Conservation (phyloP, 2,329 filamentous ascomycete genomes). For the Neocucurbitaria cava region DNA sequence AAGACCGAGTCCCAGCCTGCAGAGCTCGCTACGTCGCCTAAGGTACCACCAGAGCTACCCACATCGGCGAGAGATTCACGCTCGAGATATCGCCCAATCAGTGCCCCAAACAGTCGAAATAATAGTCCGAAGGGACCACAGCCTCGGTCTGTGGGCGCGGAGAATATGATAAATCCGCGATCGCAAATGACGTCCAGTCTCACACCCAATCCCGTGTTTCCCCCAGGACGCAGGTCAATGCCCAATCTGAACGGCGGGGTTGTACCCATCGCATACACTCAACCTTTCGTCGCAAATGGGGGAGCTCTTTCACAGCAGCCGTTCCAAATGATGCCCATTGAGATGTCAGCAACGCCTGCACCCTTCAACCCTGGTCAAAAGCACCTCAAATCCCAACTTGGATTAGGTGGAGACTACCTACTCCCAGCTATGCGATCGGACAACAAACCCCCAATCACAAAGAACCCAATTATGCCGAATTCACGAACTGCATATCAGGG, state of each 20-base stretch:
- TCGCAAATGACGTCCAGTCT: background rate
- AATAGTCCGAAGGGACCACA: conserved; percentile 4
- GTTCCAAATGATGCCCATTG: background rate
- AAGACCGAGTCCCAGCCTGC: background rate
- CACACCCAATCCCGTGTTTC: conserved; percentile 2
- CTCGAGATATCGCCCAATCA: conserved; percentile 21
- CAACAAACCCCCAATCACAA: background rate
- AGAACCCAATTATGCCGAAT: conserved; percentile 1
- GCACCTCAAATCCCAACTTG: conserved; percentile 10
- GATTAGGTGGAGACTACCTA: conserved; percentile 2
- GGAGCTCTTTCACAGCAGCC: background rate
- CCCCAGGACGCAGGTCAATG: conserved; percentile 16
- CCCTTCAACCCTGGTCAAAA: conserved; percentile 1
- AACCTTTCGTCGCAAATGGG: background rate
- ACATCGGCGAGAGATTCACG: conserved; percentile 2
- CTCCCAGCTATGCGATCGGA: background rate
- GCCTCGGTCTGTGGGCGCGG: background rate
- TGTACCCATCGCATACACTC: conserved; percentile 3
- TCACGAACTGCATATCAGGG: background rate
- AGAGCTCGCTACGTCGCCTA: background rate
- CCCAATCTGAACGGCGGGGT: conserved; percentile 12
- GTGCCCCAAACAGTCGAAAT: conserved; percentile 11
- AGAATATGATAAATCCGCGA: background rate
- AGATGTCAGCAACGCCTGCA: background rate
- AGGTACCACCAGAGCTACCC: background rate